Percentiles rank a stretch among this genome's conserved stretches.
Evolutionary conservation across 148 eudicot genomes (phyloP).

Genomic region (Silene latifolia): DNA sequence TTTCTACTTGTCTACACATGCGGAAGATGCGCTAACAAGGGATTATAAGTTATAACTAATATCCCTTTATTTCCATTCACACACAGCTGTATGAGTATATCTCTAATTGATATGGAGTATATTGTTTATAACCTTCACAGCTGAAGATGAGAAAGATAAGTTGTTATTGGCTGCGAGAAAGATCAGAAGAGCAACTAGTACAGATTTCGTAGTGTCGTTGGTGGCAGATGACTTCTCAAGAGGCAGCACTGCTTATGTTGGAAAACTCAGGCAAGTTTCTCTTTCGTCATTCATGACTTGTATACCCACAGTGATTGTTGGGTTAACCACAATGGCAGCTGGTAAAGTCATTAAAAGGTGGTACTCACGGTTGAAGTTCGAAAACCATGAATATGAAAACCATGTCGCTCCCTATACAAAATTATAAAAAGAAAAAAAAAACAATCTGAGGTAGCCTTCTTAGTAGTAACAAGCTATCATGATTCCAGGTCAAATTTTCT

Average conservation of each 20-base stretch:
- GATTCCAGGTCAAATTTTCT: conserved; percentile 79
- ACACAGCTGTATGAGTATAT: no score
- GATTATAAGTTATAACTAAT: neutral
- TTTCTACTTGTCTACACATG: neutral
- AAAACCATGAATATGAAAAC: no score
- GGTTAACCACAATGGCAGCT: no score
- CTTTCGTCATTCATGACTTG: neutral
- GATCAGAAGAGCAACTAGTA: conserved; percentile 74
- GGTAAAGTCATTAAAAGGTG: no score
- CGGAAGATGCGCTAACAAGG: neutral
- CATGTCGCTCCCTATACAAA: no score
- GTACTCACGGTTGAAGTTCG: no score
- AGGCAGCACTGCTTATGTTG: conserved; percentile 77
- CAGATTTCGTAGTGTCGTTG: conserved; percentile 71
- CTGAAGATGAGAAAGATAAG: conserved; percentile 74
- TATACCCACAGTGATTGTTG: no score
- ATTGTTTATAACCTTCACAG: conserved; percentile 34
- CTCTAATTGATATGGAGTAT: neutral
- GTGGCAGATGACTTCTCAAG: conserved; percentile 84
- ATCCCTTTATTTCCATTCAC: neutral
- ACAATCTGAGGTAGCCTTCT: neutral
- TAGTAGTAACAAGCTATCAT: neutral
- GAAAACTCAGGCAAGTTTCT: conserved; percentile 68
- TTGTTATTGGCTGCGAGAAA: conserved; percentile 73
- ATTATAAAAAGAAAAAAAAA: no score